phyloP scores from a whole-genome alignment of 495 filamentous ascomycete genomes.

The Xylaria castorea region DNA sequence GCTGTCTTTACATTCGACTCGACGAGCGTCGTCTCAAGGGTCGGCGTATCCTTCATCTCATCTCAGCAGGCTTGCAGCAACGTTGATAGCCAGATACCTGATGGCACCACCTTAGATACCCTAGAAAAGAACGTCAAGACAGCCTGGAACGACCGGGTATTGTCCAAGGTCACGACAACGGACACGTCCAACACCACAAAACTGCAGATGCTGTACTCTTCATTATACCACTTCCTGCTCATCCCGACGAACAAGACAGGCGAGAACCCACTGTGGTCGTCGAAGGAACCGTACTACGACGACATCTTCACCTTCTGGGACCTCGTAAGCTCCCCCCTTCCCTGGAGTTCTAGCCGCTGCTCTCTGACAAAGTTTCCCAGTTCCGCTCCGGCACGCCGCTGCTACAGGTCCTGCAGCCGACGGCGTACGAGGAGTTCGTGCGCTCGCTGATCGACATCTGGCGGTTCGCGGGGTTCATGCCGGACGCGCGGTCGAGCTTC shows the following conservation, averaged over 20 bases:
- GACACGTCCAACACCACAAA: constrained; percentile 60
- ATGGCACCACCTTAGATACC: constrained; percentile 50
- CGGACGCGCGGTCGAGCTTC: constrained; percentile 71
- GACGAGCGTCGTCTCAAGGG: constrained; percentile 61
- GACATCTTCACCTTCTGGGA: constrained; percentile 67
- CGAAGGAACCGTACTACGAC: constrained; percentile 69
- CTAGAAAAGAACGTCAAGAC: constrained; percentile 56
- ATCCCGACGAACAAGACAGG: constrained; percentile 75
- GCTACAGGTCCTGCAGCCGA: constrained; percentile 70
- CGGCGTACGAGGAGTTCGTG: constrained; percentile 68
- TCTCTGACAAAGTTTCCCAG: constrained; percentile 24
- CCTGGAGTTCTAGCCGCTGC: no score
- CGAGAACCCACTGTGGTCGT: constrained; percentile 72
- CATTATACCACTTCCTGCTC: constrained; percentile 72
- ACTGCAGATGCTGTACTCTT: constrained; percentile 67
- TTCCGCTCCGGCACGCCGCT: constrained; percentile 70
- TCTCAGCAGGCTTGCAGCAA: constrained; percentile 66
- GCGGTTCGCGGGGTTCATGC: constrained; percentile 69
- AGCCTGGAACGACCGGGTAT: constrained; percentile 66
- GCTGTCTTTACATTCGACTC: constrained; percentile 51
- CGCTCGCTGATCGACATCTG: constrained; percentile 76
- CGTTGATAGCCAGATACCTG: constrained; percentile 65
- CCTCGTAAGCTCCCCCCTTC: constrained; percentile 34
- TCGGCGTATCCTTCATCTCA: constrained; percentile 77
- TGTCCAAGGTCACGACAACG: constrained; percentile 67